A percentile compares a stretch with the other conserved stretches of the same genome.
Evolutionary conservation across 768 basidiomycete species (phyloP).

Genomic region (Omphalotus guepiniiformis): DNA sequence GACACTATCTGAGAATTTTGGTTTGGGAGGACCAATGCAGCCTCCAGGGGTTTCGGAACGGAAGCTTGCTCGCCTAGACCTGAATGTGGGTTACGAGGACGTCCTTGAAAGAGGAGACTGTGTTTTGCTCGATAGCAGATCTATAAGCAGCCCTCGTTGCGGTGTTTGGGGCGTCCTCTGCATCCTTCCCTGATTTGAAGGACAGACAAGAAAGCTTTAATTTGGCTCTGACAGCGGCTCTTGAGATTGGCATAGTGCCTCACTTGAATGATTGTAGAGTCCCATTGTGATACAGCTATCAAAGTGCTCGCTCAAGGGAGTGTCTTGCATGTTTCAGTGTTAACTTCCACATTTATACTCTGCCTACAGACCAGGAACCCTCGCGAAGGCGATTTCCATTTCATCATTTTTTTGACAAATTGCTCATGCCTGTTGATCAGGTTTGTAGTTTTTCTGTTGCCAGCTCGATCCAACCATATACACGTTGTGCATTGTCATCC

Average conservation of each 20-base stretch:
- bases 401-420: too few species aligned
- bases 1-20: slow-evolving; percentile 64
- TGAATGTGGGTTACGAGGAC: slow-evolving; percentile 92
- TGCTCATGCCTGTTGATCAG: too few species aligned
- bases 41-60: slow-evolving; percentile 81
- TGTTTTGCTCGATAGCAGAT: slow-evolving; percentile 61
- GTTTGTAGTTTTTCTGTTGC: too few species aligned
- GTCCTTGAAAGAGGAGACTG: slow-evolving; percentile 66
- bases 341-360: too few species aligned
- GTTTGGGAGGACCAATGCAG: slow-evolving; percentile 42
- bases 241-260: slow-evolving; percentile 80
- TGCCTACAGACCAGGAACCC: too few species aligned
- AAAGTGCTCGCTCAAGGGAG: slow-evolving; percentile 70
- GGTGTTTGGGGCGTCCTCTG: slow-evolving; percentile 63
- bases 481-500: too few species aligned
- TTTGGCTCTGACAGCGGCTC: slow-evolving; percentile 65
- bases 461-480: too few species aligned
- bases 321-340: slow-evolving; percentile 49
- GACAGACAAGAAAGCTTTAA: slow-evolving; percentile 78
- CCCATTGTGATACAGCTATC: slow-evolving; percentile 68
- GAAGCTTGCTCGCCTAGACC: slow-evolving; percentile 89
- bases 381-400: too few species aligned
- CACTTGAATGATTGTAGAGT: slow-evolving; percentile 64
- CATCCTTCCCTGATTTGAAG: slow-evolving; percentile 34
- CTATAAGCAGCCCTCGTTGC: slow-evolving; percentile 82